These are phyloP conservation scores for Proliferodiscus dingleyae DNA, from an alignment of 2,329 filamentous ascomycete species.

Conservation along the genomic window DNA sequence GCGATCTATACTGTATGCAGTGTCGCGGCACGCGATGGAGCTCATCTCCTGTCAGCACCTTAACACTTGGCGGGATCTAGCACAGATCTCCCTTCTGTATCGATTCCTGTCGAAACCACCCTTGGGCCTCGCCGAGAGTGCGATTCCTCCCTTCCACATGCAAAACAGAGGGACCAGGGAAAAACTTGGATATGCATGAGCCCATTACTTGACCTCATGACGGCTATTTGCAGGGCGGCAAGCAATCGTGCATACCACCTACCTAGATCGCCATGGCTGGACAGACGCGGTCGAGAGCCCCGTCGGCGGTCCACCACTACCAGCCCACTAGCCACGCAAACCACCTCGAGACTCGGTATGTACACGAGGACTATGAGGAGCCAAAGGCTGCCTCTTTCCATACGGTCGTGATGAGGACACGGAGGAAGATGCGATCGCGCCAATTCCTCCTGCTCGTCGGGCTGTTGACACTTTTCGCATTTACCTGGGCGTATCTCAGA, in stretches of 20 bases:
- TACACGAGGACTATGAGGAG: constrained; percentile 20
- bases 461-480: constrained; percentile 31
- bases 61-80: neutral
- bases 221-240: too few relatives aligned
- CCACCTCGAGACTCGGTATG: neutral
- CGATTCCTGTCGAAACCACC: too few relatives aligned
- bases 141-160: too few relatives aligned
- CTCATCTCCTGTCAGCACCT: neutral
- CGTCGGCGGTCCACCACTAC: neutral
- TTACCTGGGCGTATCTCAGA: constrained; percentile 34
- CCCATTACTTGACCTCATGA: too few relatives aligned
- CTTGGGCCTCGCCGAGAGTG: too few relatives aligned
- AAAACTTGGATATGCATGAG: too few relatives aligned
- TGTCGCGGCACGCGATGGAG: too few relatives aligned
- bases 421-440: constrained; percentile 35
- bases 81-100: neutral
- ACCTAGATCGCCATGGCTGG: neutral
- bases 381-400: constrained; percentile 20
- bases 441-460: constrained; percentile 35
- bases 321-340: neutral
- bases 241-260: too few relatives aligned
- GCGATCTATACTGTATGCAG: too few relatives aligned
- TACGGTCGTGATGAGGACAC: constrained; percentile 20
- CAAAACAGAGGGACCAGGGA: too few relatives aligned
- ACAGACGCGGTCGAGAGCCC: neutral